Conservation (phyloP, 805 yeast genomes). For the Saccharomycopsis microspora region DNA sequence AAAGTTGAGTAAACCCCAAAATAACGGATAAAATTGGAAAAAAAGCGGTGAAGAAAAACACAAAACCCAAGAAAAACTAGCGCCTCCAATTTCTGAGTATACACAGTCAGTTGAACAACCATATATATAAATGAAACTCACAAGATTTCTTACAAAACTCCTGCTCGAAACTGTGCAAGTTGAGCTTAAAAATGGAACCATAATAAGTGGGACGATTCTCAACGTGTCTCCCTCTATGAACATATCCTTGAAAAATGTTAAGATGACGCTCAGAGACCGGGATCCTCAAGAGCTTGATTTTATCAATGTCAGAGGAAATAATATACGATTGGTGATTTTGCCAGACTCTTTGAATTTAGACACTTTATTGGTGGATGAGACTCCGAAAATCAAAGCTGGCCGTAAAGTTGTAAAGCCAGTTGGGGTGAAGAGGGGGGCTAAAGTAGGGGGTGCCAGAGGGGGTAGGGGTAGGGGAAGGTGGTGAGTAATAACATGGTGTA, state of each 20-base stretch:
- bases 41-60: no score
- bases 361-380: slow-evolving; percentile 30
- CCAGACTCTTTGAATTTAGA: slow-evolving; percentile 52
- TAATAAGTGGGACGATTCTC: slow-evolving; percentile 58
- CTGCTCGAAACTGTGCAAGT: slow-evolving; percentile 67
- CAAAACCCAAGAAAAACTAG: no score
- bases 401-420: slow-evolving; percentile 6
- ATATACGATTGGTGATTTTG: slow-evolving; percentile 53
- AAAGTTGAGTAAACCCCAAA: no score
- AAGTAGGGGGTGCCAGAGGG: background rate
- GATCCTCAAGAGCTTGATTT: slow-evolving; percentile 55
- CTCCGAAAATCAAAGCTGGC: slow-evolving; percentile 26
- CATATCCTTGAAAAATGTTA: slow-evolving; percentile 56
- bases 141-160: slow-evolving; percentile 60
- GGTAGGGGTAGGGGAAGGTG: no score
- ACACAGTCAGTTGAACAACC: background rate
- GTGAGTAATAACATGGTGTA: no score
- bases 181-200: slow-evolving; percentile 70
- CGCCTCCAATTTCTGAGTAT: background rate
- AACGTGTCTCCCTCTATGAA: slow-evolving; percentile 82
- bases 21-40: no score
- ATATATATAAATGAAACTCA: slow-evolving; percentile 12
- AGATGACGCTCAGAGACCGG: slow-evolving; percentile 54
- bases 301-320: slow-evolving; percentile 67
- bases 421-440: background rate